Conservation (phyloP, 345 rosid species). For the Salix suchowensis region DNA sequence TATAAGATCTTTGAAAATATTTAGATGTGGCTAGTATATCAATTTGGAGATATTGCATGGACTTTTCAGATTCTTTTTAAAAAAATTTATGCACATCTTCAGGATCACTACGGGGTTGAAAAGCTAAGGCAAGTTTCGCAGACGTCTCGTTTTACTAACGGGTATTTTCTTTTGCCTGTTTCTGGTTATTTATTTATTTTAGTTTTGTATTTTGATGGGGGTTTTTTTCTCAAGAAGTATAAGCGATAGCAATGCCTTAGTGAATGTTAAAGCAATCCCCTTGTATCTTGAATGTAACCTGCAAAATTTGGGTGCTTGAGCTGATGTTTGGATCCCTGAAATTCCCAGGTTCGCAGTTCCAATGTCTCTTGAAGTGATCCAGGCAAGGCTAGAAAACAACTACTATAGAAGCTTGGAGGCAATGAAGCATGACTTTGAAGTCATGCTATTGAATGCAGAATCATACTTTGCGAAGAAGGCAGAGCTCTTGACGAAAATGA, state of each 20-base stretch:
- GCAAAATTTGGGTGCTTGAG: not conserved
- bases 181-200: too few species aligned
- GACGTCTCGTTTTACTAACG: constrained; percentile 70
- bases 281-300: not conserved
- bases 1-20: not conserved
- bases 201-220: not conserved
- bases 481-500: constrained; percentile 49
- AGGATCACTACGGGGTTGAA: constrained; percentile 79
- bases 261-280: too few species aligned
- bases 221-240: not conserved
- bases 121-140: constrained; percentile 69
- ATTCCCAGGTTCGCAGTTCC: constrained; percentile 82
- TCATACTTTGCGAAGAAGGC: constrained; percentile 53
- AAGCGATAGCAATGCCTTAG: not conserved
- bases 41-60: not conserved
- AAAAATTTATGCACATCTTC: constrained; percentile 24
- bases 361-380: constrained; percentile 61
- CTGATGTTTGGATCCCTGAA: not conserved
- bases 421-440: constrained; percentile 61
- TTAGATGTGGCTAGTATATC: not conserved
- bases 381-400: constrained; percentile 69
- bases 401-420: constrained; percentile 80
- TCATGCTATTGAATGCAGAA: constrained; percentile 68
- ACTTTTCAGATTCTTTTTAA: not conserved
- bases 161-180: constrained; percentile 33